A percentile compares a stretch with the other conserved stretches of the same genome.
phyloP scores from a whole-genome alignment of 176 grass and related monocot genomes.

The Aegilops tauschii region DNA sequence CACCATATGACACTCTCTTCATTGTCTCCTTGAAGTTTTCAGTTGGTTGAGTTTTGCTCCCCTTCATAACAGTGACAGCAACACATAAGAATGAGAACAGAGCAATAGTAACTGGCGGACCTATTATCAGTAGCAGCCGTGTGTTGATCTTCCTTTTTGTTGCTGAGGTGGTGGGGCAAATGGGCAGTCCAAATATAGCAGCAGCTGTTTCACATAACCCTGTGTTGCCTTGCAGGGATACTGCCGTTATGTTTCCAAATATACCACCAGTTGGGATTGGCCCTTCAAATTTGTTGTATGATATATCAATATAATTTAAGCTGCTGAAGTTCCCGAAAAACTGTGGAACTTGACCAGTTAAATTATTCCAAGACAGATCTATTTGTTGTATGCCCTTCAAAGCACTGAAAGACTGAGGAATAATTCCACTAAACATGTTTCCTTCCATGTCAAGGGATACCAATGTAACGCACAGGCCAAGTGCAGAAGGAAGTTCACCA shows the following conservation, averaged over 20 bases:
- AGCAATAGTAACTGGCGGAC: neutral
- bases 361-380: constrained; percentile 32
- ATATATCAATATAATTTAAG: constrained; percentile 25
- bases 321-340: neutral
- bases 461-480: neutral
- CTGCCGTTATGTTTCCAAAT: constrained; percentile 5
- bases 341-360: constrained; percentile 6
- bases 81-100: neutral
- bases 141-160: neutral
- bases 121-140: constrained; percentile 7
- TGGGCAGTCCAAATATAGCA: constrained; percentile 26
- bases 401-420: neutral
- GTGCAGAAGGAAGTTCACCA: neutral
- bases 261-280: neutral
- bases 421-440: constrained; percentile 6
- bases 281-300: constrained; percentile 31
- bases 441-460: neutral
- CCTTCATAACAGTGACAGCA: neutral
- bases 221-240: constrained; percentile 15
- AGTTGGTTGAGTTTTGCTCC: neutral
- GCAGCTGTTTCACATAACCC: neutral
- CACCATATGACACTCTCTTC: constrained; percentile 17
- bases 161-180: neutral
- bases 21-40: constrained; percentile 20
- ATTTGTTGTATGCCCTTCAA: neutral